Base-by-base conservation (phyloP, 139 green algal species). In the Diplosphaera chodatii region DNA sequence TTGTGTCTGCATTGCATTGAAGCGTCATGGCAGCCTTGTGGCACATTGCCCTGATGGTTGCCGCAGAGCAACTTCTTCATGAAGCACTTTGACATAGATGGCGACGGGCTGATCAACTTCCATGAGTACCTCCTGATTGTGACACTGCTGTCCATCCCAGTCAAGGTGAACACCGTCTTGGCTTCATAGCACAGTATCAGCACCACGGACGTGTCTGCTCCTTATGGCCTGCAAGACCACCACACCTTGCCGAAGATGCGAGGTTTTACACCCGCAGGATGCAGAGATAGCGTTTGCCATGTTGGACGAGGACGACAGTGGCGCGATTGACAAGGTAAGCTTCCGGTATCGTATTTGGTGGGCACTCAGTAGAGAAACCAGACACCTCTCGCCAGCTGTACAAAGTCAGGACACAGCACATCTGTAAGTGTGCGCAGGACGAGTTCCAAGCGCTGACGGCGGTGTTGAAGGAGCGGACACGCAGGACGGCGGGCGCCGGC, bases 71-170 rank as follows among this genome's bases (percentile, higher is more conserved):
- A 37, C 27, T 55, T 69, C 10, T 77, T 91, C 30, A 82, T 93
- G 40, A 29, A 68, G 29, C 40, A 79, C 63, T 90, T 94, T 75
- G 89, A 95, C 73, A 66, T 88, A 10, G 80, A 94, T 68, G 78
- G 82, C 0, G 82, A 91, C 65, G 85, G 84, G 15, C 23, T 77
- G 4, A 81, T 96, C 8, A 82, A 63, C 55, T 95, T 89, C 72
- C 34, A 77, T n/a, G 91, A 96, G 80, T 96, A 88, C 77, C 73
- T 92, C 34, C 77, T 96, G 20, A 72, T 96, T 56, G 69, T 91
- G 6, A 88, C 83, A 41, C 75, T 93, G 67, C 56, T 91, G 59
- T 76, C 73, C 73, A 89, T 93, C 23, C 83, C 80, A 20, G 37
- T 78, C n/a, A 55, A 79, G 74, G 74, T 74, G 55, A n/a, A n/a